Conservation (phyloP, 2,329 filamentous ascomycete genomes). For the Colletotrichum tamarilloi region DNA sequence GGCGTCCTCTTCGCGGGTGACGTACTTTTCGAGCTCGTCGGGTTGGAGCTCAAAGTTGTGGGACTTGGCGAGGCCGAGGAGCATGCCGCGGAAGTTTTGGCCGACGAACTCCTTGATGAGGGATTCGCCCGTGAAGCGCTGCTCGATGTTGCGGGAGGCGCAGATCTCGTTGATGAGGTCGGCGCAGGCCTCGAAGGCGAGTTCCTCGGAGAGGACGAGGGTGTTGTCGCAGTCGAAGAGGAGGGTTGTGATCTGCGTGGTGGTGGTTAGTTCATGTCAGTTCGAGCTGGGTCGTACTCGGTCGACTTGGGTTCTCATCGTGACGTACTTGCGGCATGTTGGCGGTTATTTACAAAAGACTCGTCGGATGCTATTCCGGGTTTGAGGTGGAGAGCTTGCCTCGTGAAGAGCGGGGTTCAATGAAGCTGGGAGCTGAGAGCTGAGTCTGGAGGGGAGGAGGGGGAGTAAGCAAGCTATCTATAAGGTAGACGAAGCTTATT, state of each 20-base stretch:
- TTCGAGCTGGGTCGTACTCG: not conserved
- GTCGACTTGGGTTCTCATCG: not conserved
- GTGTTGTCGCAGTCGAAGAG: constrained; percentile 91
- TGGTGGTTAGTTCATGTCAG: not conserved
- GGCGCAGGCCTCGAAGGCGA: constrained; percentile 92
- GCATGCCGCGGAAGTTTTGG: constrained; percentile 95
- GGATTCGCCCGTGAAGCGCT: constrained; percentile 80
- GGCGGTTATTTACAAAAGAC: constrained; percentile 34
- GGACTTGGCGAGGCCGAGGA: constrained; percentile 79
- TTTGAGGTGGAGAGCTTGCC: not conserved
- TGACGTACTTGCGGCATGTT: constrained; percentile 48
- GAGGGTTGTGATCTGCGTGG: constrained; percentile 72
- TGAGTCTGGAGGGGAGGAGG: not conserved
- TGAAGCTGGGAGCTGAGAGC: not conserved
- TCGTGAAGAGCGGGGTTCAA: not conserved
- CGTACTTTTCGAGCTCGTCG: constrained; percentile 79
- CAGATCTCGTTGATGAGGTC: constrained; percentile 90
- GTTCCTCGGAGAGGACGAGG: constrained; percentile 88
- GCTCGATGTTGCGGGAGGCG: constrained; percentile 68
- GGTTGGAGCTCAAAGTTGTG: constrained; percentile 77
- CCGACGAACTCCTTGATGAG: constrained; percentile 91
- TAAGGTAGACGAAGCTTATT: constrained; percentile 1
- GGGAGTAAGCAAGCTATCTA: not conserved
- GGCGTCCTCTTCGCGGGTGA: constrained; percentile 81
- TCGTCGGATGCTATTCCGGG: not conserved